Percentiles rank a stretch among this genome's conserved stretches.
These are phyloP conservation scores for Russula griseocarnosa DNA, from an alignment of 768 basidiomycete genomes.

Conservation along the genomic window DNA sequence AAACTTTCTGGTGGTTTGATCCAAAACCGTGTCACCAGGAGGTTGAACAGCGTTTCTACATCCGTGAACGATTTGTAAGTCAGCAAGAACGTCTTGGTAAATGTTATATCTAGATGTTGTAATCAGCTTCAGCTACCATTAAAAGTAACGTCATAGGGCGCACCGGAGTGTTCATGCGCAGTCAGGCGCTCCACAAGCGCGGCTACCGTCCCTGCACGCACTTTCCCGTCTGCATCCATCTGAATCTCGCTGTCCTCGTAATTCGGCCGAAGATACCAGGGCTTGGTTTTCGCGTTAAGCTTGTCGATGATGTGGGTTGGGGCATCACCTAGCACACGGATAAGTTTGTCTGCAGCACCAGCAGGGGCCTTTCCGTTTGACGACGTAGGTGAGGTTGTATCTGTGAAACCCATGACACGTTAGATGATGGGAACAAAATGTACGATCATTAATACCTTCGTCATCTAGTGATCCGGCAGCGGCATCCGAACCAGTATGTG, in stretches of 20 bases:
- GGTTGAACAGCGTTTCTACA: slow-evolving; percentile 74
- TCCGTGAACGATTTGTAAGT: slow-evolving; percentile 94
- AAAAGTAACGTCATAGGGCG: slow-evolving; percentile 30
- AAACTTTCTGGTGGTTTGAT: slow-evolving; percentile 71
- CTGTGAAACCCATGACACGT: background rate
- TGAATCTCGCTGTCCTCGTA: slow-evolving; percentile 77
- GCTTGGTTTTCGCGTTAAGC: slow-evolving; percentile 44
- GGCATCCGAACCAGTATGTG: slow-evolving; percentile 17
- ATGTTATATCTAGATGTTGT: slow-evolving; percentile 58
- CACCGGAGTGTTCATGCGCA: slow-evolving; percentile 83
- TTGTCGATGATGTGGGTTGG: slow-evolving; percentile 42
- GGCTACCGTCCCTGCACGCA: slow-evolving; percentile 81
- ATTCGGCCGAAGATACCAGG: slow-evolving; percentile 85
- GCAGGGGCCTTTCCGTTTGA: slow-evolving; percentile 32
- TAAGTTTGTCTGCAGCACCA: slow-evolving; percentile 49
- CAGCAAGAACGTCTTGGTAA: slow-evolving; percentile 87
- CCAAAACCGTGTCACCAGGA: slow-evolving; percentile 75
- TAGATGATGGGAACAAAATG: background rate
- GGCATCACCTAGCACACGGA: slow-evolving; percentile 63
- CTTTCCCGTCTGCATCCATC: slow-evolving; percentile 77
- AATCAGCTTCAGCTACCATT: slow-evolving; percentile 8
- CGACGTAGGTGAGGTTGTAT: background rate
- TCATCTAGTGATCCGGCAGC: slow-evolving; percentile 26
- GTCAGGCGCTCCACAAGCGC: slow-evolving; percentile 89
- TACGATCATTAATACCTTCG: slow-evolving; percentile 26